These are phyloP conservation scores for Epithemia pelagica DNA, from an alignment of 108 stramenopile genomes.

Conservation along the genomic window DNA sequence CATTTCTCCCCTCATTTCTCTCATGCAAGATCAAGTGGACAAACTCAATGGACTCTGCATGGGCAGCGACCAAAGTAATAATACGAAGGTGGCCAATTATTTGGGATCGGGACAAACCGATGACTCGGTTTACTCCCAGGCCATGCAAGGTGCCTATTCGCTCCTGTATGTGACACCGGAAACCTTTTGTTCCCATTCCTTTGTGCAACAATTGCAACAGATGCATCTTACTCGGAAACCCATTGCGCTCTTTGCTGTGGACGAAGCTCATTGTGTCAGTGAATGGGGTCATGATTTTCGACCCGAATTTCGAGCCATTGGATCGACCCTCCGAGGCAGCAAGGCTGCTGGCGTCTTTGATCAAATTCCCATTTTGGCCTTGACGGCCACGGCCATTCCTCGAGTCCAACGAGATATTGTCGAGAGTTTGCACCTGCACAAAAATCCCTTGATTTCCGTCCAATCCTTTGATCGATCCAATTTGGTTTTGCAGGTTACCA, in stretches of 20 bases:
- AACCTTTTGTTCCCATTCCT: conserved; percentile 42
- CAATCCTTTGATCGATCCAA: conserved; percentile 88
- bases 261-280: conserved; percentile 92
- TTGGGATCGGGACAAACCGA: conserved; percentile 61
- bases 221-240: conserved; percentile 21
- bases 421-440: conserved; percentile 51
- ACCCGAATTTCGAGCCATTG: conserved; percentile 66
- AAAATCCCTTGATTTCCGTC: conserved; percentile 35
- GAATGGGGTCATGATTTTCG: conserved; percentile 97
- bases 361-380: conserved; percentile 74
- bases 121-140: conserved; percentile 34
- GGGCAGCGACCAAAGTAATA: neutral
- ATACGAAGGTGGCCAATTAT: conserved; percentile 41
- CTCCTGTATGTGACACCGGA: conserved; percentile 94
- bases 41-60: conserved; percentile 52
- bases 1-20: conserved; percentile 64
- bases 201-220: conserved; percentile 41
- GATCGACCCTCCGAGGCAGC: conserved; percentile 39
- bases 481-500: conserved; percentile 59
- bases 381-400: conserved; percentile 93
- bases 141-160: conserved; percentile 46
- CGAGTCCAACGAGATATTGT: conserved; percentile 69
- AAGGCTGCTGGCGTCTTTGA: neutral
- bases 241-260: conserved; percentile 79
- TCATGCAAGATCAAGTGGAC: conserved; percentile 92